Conservation (phyloP, 2,329 filamentous ascomycete species). For the Fusarium sp. region DNA sequence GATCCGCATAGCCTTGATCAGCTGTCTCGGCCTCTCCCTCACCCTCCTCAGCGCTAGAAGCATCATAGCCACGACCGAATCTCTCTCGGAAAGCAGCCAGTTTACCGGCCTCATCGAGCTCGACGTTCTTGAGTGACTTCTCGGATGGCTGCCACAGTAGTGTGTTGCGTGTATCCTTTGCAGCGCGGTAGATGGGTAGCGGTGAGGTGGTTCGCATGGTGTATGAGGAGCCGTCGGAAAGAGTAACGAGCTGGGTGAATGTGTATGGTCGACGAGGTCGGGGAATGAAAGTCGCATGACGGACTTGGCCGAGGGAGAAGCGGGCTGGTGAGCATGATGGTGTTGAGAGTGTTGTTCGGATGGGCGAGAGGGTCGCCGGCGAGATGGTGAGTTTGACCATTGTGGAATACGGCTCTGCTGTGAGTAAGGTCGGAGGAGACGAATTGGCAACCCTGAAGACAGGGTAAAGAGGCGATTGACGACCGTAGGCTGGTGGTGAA, state of each 20-base stretch:
- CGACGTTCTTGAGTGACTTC: slow-evolving; percentile 84
- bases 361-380: slow-evolving; percentile 46
- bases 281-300: slow-evolving; percentile 85
- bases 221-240: slow-evolving; percentile 90
- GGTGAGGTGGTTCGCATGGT: slow-evolving; percentile 83
- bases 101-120: slow-evolving; percentile 93
- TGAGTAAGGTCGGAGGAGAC: slow-evolving; percentile 2
- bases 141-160: slow-evolving; percentile 90
- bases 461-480: slow-evolving; percentile 16
- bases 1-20: slow-evolving; percentile 52
- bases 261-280: slow-evolving; percentile 94
- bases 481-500: slow-evolving; percentile 20
- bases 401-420: not conserved
- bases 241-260: slow-evolving; percentile 95
- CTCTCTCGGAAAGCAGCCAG: slow-evolving; percentile 85
- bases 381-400: slow-evolving; percentile 48
- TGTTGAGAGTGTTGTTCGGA: slow-evolving; percentile 44
- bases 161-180: slow-evolving; percentile 90
- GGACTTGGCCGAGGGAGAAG: slow-evolving; percentile 66
- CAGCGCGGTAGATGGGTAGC: slow-evolving; percentile 65
- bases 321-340: slow-evolving; percentile 39
- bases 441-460: slow-evolving; percentile 24
- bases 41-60: slow-evolving; percentile 51
- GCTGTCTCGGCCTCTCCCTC: slow-evolving; percentile 38
- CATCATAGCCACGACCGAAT: slow-evolving; percentile 88